These are phyloP conservation scores for Haplosporangium sp. DNA, from an alignment of 371 early-diverging fungal species.

Conservation along the genomic window DNA sequence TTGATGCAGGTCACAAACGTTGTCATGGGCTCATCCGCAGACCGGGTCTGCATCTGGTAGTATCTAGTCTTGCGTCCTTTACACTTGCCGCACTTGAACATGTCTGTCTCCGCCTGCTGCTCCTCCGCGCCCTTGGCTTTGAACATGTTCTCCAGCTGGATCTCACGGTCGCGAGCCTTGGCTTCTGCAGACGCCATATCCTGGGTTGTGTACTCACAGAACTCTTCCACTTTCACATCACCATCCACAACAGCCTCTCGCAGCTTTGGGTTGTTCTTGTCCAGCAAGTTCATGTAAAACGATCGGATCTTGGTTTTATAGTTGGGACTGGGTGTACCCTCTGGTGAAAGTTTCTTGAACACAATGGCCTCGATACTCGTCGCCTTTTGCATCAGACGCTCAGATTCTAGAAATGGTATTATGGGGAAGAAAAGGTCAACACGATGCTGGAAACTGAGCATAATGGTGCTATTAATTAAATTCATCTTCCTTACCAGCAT, in stretches of 20 bases:
- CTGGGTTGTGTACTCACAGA: conserved; percentile 84
- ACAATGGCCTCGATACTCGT: conserved; percentile 75
- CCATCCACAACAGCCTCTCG: conserved; percentile 80
- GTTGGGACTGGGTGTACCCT: conserved; percentile 56
- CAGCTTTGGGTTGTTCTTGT: conserved; percentile 85
- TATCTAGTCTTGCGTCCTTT: conserved; percentile 88
- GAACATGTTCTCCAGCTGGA: conserved; percentile 79
- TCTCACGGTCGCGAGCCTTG: conserved; percentile 75
- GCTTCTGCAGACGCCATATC: conserved; percentile 92
- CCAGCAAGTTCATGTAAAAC: conserved; percentile 83
- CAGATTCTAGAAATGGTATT: conserved; percentile 62
- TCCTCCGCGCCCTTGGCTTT: conserved; percentile 85
- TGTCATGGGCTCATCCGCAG: conserved; percentile 99
- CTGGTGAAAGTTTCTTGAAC: conserved; percentile 66
- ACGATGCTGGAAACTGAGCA: background rate
- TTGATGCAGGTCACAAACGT: conserved; percentile 91
- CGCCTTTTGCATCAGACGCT: conserved; percentile 70
- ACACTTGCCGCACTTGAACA: conserved; percentile 97
- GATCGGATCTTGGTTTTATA: conserved; percentile 90
- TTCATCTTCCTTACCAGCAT: conserved; percentile 63
- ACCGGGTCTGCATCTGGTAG: conserved; percentile 98
- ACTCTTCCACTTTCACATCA: conserved; percentile 65
- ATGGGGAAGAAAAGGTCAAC: background rate
- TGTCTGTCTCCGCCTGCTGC: conserved; percentile 89
- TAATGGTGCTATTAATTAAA: background rate